Evolutionary conservation across 352 stramenopile species (phyloP).

Genomic region (Pythium pyrilobum): DNA sequence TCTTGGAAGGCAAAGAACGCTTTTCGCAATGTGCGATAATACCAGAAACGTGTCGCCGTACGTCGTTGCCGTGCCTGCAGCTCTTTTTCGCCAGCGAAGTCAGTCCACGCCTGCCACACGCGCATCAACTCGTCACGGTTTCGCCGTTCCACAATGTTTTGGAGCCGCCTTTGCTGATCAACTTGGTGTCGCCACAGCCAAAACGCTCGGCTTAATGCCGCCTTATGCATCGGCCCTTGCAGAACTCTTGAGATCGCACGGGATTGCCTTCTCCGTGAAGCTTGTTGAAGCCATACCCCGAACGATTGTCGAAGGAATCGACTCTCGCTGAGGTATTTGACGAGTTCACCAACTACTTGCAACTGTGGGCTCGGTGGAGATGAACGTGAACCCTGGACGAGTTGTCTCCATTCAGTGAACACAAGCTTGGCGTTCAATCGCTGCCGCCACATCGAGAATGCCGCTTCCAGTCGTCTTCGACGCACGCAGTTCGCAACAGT

Average conservation of each 20-base stretch:
- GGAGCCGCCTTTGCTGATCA: background rate
- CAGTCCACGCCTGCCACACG: slow-evolving; percentile 12
- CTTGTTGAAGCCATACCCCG: slow-evolving; percentile 2
- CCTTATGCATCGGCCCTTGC: background rate
- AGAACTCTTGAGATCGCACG: slow-evolving; percentile 1
- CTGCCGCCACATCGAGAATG: slow-evolving; percentile 15
- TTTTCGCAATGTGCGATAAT: slow-evolving; percentile 6
- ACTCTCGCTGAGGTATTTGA: background rate
- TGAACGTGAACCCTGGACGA: background rate
- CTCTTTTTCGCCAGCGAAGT: slow-evolving; percentile 5
- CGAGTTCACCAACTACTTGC: background rate
- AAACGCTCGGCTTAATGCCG: background rate
- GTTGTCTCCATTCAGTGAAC: slow-evolving; percentile 12
- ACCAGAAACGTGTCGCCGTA: slow-evolving; percentile 12
- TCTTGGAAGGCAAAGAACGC: slow-evolving; percentile 5
- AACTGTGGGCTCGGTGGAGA: background rate
- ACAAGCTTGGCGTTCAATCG: slow-evolving; percentile 14
- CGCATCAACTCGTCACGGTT: background rate
- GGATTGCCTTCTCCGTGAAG: background rate
- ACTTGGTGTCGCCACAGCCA: background rate
- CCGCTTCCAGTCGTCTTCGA: background rate
- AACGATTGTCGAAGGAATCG: slow-evolving; percentile 9
- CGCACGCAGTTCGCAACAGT: slow-evolving; percentile 7
- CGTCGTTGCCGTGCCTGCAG: background rate
- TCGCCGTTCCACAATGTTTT: background rate